Conservation (phyloP, 2,329 filamentous ascomycete genomes). For the Rugonectria rugulosa region DNA sequence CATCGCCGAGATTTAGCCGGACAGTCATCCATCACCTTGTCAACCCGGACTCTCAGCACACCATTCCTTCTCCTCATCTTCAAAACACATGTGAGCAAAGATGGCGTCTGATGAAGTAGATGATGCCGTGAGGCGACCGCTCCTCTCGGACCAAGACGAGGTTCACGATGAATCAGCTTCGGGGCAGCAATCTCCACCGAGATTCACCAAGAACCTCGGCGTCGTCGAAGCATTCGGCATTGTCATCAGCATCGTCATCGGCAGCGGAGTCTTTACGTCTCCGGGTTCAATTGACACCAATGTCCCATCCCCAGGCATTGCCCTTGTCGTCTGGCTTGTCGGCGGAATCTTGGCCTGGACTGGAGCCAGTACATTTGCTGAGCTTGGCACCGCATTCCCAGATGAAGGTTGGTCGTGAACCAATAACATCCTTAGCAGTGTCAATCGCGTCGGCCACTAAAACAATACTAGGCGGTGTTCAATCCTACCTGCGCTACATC, state of each 20-base stretch:
- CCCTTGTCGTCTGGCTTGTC: conserved; percentile 66
- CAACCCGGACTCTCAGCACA: background rate
- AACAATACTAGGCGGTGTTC: conserved; percentile 57
- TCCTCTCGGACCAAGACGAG: conserved; percentile 22
- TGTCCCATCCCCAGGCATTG: conserved; percentile 66
- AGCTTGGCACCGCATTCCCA: conserved; percentile 69
- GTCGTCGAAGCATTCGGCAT: conserved; percentile 63
- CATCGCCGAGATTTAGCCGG: conserved; percentile 35
- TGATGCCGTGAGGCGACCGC: conserved; percentile 25
- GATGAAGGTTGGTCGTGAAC: conserved; percentile 56
- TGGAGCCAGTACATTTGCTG: conserved; percentile 67
- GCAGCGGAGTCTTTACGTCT: conserved; percentile 70
- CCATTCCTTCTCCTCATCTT: background rate
- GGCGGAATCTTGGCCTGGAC: conserved; percentile 70
- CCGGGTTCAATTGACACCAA: conserved; percentile 69
- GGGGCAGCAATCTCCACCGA: conserved; percentile 14
- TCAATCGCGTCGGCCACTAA: conserved; percentile 6
- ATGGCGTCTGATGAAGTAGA: conserved; percentile 25
- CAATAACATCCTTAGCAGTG: background rate
- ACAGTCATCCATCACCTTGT: conserved; percentile 9
- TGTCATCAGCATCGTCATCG: conserved; percentile 69
- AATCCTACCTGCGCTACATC: conserved; percentile 68
- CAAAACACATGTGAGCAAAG: background rate
- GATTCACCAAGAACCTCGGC: conserved; percentile 55
- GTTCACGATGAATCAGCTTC: conserved; percentile 2